Conservation (phyloP, 495 filamentous ascomycete species). For the Cladorrhinum samala region DNA sequence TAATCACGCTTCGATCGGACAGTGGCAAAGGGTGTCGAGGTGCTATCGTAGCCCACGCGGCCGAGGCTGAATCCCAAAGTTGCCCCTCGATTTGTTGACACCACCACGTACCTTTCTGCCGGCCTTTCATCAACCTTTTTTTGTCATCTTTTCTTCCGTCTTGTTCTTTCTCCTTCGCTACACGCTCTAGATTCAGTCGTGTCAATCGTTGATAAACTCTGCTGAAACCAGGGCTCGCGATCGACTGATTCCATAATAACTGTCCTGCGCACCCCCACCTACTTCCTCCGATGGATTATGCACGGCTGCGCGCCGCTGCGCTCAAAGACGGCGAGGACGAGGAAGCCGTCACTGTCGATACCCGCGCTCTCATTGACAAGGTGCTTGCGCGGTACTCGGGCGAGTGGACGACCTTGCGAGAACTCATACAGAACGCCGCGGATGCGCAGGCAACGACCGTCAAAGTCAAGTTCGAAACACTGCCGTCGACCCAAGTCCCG, state of each 20-base stretch:
- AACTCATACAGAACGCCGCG: slow-evolving; percentile 96
- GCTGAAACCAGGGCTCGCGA: too few species aligned
- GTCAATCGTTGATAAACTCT: too few species aligned
- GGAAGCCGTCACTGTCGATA: slow-evolving; percentile 98
- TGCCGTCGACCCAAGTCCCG: slow-evolving; percentile 71
- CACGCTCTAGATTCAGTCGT: too few species aligned
- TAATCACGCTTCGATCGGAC: too few species aligned
- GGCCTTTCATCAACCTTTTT: neutral
- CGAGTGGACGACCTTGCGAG: slow-evolving; percentile 81
- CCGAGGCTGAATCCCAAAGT: too few species aligned
- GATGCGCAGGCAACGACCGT: slow-evolving; percentile 89
- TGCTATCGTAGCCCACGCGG: too few species aligned
- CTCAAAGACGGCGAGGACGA: slow-evolving; percentile 81
- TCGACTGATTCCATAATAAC: too few species aligned
- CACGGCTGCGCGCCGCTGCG: slow-evolving; percentile 76
- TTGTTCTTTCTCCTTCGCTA: neutral
- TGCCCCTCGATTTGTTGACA: neutral
- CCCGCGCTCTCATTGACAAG: slow-evolving; percentile 93
- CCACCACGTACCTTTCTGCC: too few species aligned
- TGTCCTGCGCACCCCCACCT: too few species aligned
- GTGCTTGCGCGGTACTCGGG: slow-evolving; percentile 92
- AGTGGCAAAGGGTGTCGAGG: too few species aligned
- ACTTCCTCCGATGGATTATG: slow-evolving; percentile 85
- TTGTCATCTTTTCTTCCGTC: neutral
- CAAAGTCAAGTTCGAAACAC: slow-evolving; percentile 81